Evolutionary conservation across 176 grass and related monocot species (phyloP), one percentile per base, ranked within the genome.

Genomic region (Oryza meyeriana): DNA sequence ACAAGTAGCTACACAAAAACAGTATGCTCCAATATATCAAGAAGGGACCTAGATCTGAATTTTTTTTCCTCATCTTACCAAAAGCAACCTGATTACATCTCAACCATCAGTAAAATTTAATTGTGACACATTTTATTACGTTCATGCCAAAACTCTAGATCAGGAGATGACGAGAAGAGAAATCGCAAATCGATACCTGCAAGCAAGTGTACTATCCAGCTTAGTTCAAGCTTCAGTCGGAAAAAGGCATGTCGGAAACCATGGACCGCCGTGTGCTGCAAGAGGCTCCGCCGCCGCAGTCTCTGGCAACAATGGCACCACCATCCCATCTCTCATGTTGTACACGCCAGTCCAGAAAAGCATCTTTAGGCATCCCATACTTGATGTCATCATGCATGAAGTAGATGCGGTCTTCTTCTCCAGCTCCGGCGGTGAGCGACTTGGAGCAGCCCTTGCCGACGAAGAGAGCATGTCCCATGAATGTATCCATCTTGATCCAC

Each of bases 351-450:
- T 47, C 44, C 13, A 16, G 17, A 47, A 47, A 5, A 14, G 44
- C 13, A 47, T 47, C 44, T 14, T 13, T 2, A 47, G 44, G 44
- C 12, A 14, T 47, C 44, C 44, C 3, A 47, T 14, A 8, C 3
- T 0, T 16, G 44, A 14, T 14, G 13, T 5, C 44, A 3, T 47
- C 44, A 4, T n/a, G 52, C 64, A 5, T 22, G 0, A 17, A 80
- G 26, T 80, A 86, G 34, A 86, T 57, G 42, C 25, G 79, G 44
- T 86, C 76, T 48, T 86, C 76, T 48, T 55, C 17, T 41, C 45
- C 58, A 66, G 69, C 20, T 17, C 67, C 30, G 16, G 31, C 66
- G n/a, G 75, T 12, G 25, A 64, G 14, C 22, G 75, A 79, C 30
- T 55, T 72, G 2, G 84, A 79, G 84, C 41, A 57, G 11, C 11